phyloP scores from a whole-genome alignment of 768 basidiomycete genomes.

The Phylloporus arenicola region DNA sequence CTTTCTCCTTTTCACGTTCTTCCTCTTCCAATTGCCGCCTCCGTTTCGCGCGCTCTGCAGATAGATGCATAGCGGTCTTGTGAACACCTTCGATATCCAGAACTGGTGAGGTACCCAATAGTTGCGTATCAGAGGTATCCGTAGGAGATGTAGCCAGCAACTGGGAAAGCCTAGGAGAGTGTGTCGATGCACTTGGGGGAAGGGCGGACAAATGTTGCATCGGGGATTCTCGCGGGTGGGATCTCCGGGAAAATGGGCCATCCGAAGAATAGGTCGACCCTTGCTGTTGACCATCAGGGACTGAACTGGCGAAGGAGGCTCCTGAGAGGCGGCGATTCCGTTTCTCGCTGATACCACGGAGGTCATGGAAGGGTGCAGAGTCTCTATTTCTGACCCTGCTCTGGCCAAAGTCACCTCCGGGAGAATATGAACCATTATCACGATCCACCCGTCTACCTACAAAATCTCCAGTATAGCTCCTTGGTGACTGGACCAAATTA shows the following conservation, averaged over 20 bases:
- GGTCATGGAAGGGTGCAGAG: conserved; percentile 12
- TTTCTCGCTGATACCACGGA: conserved; percentile 14
- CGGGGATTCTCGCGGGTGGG: conserved; percentile 43
- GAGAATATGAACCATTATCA: conserved; percentile 9
- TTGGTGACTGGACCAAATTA: conserved; percentile 13
- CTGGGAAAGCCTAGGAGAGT: conserved; percentile 7
- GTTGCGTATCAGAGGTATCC: conserved; percentile 32
- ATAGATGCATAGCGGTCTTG: conserved; percentile 76
- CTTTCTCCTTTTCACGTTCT: conserved; percentile 72
- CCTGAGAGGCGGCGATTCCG: conserved; percentile 21
- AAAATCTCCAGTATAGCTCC: conserved; percentile 16
- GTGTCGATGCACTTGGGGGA: conserved; percentile 9
- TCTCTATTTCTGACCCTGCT: conserved; percentile 18
- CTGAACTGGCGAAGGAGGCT: conserved; percentile 18
- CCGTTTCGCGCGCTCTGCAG: conserved; percentile 78
- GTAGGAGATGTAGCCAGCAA: conserved; percentile 43
- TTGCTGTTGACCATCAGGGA: conserved; percentile 17
- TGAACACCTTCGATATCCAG: conserved; percentile 59
- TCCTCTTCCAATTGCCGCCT: conserved; percentile 80
- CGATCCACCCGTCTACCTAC: conserved; percentile 15
- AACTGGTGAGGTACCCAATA: conserved; percentile 21
- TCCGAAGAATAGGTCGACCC: conserved; percentile 20
- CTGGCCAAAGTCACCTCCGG: conserved; percentile 15
- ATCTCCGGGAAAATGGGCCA: conserved; percentile 23
- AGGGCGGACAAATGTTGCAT: conserved; percentile 30